Base-by-base conservation (phyloP, 106 monocot species). In the Amphibolis antarctica region DNA sequence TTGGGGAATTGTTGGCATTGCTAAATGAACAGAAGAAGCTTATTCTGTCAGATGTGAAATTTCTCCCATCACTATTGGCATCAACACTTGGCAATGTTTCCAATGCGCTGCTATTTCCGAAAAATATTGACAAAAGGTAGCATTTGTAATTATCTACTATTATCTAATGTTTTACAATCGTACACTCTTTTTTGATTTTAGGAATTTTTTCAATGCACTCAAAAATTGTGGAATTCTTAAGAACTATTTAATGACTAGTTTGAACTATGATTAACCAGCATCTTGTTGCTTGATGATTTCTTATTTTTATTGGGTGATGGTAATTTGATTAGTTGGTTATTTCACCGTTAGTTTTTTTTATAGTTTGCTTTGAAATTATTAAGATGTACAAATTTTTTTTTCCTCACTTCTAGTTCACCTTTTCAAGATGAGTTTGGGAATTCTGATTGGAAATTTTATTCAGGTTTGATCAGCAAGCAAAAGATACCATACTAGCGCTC, bases 391-490 rank as follows among this genome's bases (percentile, higher is more conserved):
- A 7, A 36, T 2, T 36, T 4, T 36, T 36, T n/a, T 53, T 53
- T 53, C 52, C 18, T 9, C 21, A 18, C 22, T 53, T 20, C 52
- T 53, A 20, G 10, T 53, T 53, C n/a, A 22, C 52, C 52, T 9
- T 53, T 18, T 22, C n/a, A 51, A 21, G 18, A 51, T 51, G 10
- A 18, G 5, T 50, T 20, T 51, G 15, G 22, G 24, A 11, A 0
- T 25, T 20, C 60, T 60, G 42, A 46, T 29, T 59, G 26, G 66
- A 71, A 56, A 36, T 36, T 24, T 11, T 18, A 42, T 76, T 65
- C 83, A 96, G 94, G 69, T 86, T 96, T 76, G 84, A 84, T 56
- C 72, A 76, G 50, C 29, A 72, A n/a, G 61, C 77, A 50, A 96
- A 82, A 64, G 82, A 90, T 58, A 62, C 62, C 19, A 69, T 96